phyloP scores from a whole-genome alignment of 1,139 yeast species.

The Yamadazyma membranifaciens region DNA sequence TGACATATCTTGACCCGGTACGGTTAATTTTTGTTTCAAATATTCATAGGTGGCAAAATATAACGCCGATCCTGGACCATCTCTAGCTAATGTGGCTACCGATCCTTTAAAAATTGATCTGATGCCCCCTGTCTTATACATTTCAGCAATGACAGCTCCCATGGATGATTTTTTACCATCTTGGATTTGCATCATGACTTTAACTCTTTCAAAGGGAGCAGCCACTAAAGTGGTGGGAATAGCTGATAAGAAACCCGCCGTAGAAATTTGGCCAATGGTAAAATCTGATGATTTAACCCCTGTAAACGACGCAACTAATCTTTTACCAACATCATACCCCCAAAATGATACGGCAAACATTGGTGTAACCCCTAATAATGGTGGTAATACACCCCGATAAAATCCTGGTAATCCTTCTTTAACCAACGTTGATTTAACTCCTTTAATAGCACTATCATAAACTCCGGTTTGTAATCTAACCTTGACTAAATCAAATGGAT shows the following conservation, averaged over 20 bases:
- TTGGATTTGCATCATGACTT: conserved; percentile 88
- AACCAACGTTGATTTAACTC: conserved; percentile 65
- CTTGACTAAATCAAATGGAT: conserved; percentile 91
- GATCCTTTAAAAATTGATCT: conserved; percentile 89
- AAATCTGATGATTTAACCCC: conserved; percentile 45
- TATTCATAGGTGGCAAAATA: conserved; percentile 94
- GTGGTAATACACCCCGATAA: conserved; percentile 86
- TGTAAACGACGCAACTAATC: conserved; percentile 51
- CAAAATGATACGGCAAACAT: conserved; percentile 98
- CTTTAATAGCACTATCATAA: conserved; percentile 59
- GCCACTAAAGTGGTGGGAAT: conserved; percentile 93
- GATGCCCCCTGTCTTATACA: conserved; percentile 80
- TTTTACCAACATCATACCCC: conserved; percentile 96
- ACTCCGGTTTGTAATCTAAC: conserved; percentile 85
- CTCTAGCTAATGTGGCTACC: conserved; percentile 88
- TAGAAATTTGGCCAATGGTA: conserved; percentile 68
- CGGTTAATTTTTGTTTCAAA: conserved; percentile 62
- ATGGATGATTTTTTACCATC: conserved; percentile 48
- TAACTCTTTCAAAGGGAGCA: conserved; percentile 95
- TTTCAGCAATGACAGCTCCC: conserved; percentile 65
- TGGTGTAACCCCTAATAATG: conserved; percentile 92
- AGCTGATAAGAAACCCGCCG: conserved; percentile 96
- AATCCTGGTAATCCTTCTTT: conserved; percentile 77
- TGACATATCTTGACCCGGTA: conserved; percentile 57
- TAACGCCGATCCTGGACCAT: conserved; percentile 97